Evolutionary conservation across 306 rosid genomes (phyloP), one percentile per base, ranked within the genome.

Genomic region (Dryas octopetala): DNA sequence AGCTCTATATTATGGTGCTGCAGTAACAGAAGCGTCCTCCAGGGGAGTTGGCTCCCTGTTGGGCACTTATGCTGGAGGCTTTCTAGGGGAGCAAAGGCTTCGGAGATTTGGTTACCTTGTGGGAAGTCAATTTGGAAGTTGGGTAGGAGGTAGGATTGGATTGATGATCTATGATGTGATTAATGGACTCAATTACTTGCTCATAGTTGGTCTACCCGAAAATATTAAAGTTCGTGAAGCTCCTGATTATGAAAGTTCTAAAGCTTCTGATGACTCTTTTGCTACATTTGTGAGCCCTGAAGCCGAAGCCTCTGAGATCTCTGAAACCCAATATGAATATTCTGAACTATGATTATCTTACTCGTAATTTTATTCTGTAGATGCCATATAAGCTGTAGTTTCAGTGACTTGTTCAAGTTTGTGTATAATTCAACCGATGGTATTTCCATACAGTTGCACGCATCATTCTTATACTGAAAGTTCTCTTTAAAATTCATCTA

Each of bases 131-230:
- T 16, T 86, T 74, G 99, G 99, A 4, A 92, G 98, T 84, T 92
- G 97, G 98, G 47, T 88, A 74, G 99, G 99, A 54, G 99, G 96
- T 85, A 89, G 96, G 76, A 75, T 92, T 28, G 99, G 97, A 28
- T 76, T 96, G 28, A 90, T 90, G 99, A 61, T 85, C 3, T 88
- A 96, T 83, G 98, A 92, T 81, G 90, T 92, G 79, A 83, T 82
- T 66, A 89, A 87, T 83, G 97, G 89, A 75, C 78, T 90, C 78
- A 88, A 88, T 82, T 86, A 74, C 89, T 52, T 92, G 80, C 73
- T 89, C n/a, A 84, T 71, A 38, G 79, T 80, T 80, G 81, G 71
- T 88, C 41, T 76, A 60, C 41, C 74, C 4, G 75, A 49, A 66
- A 77, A 74, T 63, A 64, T 52, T 73, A 85, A 80, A 78, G 78